These are phyloP conservation scores for Colletotrichum chlorophyti DNA, from an alignment of 2,329 filamentous ascomycete species.

Conservation along the genomic window DNA sequence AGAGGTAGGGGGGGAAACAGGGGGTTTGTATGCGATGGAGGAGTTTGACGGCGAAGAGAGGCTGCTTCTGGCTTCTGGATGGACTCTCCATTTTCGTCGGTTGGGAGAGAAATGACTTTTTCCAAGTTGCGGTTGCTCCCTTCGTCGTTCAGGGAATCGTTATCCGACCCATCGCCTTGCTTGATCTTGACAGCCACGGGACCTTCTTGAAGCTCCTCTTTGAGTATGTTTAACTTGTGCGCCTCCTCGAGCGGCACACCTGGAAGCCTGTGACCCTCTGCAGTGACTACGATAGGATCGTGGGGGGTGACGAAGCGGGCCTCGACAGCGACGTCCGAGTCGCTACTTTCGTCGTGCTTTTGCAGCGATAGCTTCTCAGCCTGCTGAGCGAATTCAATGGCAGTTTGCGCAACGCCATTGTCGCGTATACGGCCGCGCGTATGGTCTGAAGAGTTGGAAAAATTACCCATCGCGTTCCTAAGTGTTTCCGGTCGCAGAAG, in stretches of 20 bases:
- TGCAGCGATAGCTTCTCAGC: constrained; percentile 62
- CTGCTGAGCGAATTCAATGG: constrained; percentile 66
- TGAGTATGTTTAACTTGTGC: constrained; percentile 70
- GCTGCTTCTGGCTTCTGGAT: constrained; percentile 53
- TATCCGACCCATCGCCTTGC: constrained; percentile 33
- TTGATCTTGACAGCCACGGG: constrained; percentile 32
- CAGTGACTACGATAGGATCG: constrained; percentile 74
- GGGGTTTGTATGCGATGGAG: constrained; percentile 75
- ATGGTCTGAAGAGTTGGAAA: constrained; percentile 23
- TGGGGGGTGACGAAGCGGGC: constrained; percentile 72
- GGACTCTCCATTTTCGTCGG: constrained; percentile 40
- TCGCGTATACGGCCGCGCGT: constrained; percentile 20
- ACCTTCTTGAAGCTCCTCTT: constrained; percentile 51
- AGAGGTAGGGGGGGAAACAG: constrained; percentile 85
- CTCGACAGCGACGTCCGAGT: constrained; percentile 59
- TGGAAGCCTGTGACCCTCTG: constrained; percentile 70
- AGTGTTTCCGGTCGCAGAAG: neutral
- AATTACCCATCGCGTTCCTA: constrained; percentile 2
- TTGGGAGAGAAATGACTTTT: constrained; percentile 34
- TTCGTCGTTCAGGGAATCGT: constrained; percentile 39
- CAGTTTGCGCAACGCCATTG: constrained; percentile 44
- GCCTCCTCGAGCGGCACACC: constrained; percentile 75
- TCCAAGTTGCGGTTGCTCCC: constrained; percentile 36
- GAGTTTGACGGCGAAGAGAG: constrained; percentile 56
- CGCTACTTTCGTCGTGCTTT: constrained; percentile 32